A percentile compares a stretch with the other conserved stretches of the same genome.
These are phyloP conservation scores for Scedosporium aurantiacum DNA, from an alignment of 2,329 filamentous ascomycete genomes.

Conservation along the genomic window DNA sequence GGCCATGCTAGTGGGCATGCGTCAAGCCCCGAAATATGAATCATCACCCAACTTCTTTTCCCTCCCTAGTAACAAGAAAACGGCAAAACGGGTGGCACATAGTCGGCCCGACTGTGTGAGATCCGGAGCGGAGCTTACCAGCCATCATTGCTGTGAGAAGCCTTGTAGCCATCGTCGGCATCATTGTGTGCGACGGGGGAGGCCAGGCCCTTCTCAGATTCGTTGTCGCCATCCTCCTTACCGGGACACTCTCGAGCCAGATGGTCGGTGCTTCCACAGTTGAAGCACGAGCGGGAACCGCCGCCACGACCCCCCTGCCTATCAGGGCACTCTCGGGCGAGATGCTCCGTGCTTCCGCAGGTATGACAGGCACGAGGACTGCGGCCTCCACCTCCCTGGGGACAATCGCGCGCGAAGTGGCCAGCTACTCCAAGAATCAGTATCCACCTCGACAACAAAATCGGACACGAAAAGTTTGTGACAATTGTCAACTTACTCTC, in stretches of 20 bases:
- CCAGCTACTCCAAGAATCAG: constrained; percentile 29
- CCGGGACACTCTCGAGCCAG: constrained; percentile 38
- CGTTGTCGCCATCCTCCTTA: constrained; percentile 22
- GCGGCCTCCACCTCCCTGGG: constrained; percentile 46
- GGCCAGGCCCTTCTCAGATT: not conserved
- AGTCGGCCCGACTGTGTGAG: too few relatives aligned
- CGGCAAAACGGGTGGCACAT: too few relatives aligned
- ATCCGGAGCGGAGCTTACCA: constrained; percentile 6
- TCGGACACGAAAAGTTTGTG: not conserved
- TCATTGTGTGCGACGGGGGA: not conserved
- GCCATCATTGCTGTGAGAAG: constrained; percentile 8
- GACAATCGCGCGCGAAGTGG: constrained; percentile 54
- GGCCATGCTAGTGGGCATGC: not conserved
- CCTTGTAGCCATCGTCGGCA: not conserved
- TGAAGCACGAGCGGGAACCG: constrained; percentile 42
- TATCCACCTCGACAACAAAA: not conserved
- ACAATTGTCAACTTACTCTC: constrained; percentile 35
- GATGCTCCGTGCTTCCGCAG: constrained; percentile 53
- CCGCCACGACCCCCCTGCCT: constrained; percentile 25
- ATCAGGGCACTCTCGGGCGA: constrained; percentile 38
- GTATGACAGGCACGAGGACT: constrained; percentile 40
- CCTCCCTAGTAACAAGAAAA: not conserved
- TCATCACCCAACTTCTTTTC: not conserved
- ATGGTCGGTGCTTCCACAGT: constrained; percentile 55
- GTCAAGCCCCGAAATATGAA: not conserved